Evolutionary conservation across 148 eudicot species (phyloP), one percentile per base, ranked within the genome.

Genomic region (Silene uniflora): DNA sequence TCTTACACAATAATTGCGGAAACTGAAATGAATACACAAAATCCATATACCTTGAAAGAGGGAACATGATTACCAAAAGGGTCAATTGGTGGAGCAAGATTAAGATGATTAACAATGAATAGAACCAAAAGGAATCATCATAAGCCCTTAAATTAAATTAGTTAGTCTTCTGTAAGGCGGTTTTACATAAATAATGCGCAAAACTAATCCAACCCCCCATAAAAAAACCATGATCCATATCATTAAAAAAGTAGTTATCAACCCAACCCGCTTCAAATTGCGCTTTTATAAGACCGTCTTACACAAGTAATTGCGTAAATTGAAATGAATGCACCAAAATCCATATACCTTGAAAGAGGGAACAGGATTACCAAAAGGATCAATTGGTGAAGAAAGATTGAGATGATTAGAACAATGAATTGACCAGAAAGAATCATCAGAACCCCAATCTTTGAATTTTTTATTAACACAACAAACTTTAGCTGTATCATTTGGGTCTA

Each of bases 351-450:
- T 86, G 74, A 84, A 94, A 74, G 91, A 84, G 52, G 91, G 84
- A 23, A 73, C 49, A 55, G 86, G 86, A 27, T 85, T 84, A 32
- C 89, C 91, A 19, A 49, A 61, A 79, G 93, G 93, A 77, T 91
- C 91, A 56, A 73, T 10, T 10, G 97, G 97, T 47, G 88, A 84
- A 3, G 83, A 71, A 32, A 94, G 84, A 58, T 78, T 32, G 39
- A 94, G 93, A 22, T 93, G 89, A 0, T 74, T 72, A 52, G 80
- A 79, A 55, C 87, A 87, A 72, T 89, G 86, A 59, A 68, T 60
- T 46, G 95, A 75, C 98, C 98, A 94, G 8, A 88, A 78, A 7
- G 80, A 74, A 24, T 87, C 91, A 17, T 91, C 97, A 67, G 89
- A 87, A 7, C 90, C 88, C 88, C 82, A 91, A 72, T 32, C 82